Conservation (phyloP, 495 filamentous ascomycete genomes). For the Aspergillus taichungensis region DNA sequence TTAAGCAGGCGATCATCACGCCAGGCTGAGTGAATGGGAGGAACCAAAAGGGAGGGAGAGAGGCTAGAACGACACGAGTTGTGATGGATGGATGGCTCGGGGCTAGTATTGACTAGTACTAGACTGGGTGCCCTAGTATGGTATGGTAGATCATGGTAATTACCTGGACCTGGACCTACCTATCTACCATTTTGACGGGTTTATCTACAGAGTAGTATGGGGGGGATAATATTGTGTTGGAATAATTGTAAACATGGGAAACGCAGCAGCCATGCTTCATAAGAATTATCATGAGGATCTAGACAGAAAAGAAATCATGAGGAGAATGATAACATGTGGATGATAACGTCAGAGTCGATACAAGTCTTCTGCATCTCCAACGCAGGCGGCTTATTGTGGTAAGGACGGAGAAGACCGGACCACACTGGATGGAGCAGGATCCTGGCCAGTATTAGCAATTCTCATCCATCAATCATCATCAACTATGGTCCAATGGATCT, state of each 20-base stretch:
- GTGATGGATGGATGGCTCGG: no score
- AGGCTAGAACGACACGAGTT: conserved; percentile 11
- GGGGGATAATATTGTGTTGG: no score
- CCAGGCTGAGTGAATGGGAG: background rate
- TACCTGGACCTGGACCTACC: background rate
- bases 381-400: conserved; percentile 16
- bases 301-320: no score
- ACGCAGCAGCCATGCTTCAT: no score
- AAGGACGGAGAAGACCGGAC: conserved; percentile 2
- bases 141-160: conserved; percentile 16
- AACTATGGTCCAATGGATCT: no score
- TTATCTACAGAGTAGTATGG: no score
- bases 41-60: conserved; percentile 7
- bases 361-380: conserved; percentile 12
- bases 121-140: background rate
- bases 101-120: conserved; percentile 11
- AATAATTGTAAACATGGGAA: no score
- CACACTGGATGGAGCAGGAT: background rate
- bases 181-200: no score
- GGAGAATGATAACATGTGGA: no score
- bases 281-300: no score
- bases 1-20: conserved; percentile 10
- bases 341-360: background rate
- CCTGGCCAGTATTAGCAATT: no score
- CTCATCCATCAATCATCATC: no score